These are phyloP conservation scores for Yarrowia hollandica DNA, from an alignment of 805 yeast genomes.

Conservation along the genomic window DNA sequence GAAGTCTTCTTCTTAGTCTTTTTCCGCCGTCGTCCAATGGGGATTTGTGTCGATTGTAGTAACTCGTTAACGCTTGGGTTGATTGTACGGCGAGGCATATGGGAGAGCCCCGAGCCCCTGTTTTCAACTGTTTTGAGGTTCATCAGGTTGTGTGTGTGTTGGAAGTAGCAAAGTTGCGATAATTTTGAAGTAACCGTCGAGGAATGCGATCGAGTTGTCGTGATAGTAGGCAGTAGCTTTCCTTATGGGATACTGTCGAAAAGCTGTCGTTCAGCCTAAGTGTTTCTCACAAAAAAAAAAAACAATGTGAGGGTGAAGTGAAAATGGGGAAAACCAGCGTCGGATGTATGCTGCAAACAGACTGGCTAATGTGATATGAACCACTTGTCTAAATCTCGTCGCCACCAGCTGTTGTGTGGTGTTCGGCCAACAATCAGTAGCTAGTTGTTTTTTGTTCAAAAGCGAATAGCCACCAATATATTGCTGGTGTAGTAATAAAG, in stretches of 20 bases:
- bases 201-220: too few relatives aligned
- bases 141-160: conserved; percentile 4
- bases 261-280: too few relatives aligned
- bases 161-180: not conserved
- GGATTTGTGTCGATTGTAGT: conserved; percentile 20
- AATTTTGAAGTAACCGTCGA: too few relatives aligned
- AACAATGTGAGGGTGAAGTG: not conserved
- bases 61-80: conserved; percentile 18
- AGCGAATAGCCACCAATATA: conserved; percentile 27
- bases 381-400: conserved; percentile 2
- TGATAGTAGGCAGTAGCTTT: too few relatives aligned
- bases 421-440: not conserved
- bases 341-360: not conserved
- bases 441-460: not conserved
- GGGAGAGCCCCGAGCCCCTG: conserved; percentile 1
- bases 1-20: conserved; percentile 5
- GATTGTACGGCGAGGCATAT: conserved; percentile 6
- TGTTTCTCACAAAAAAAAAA: not conserved
- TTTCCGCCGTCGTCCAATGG: conserved; percentile 10
- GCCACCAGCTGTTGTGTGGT: conserved; percentile 2
- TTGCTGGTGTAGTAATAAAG: conserved; percentile 19
- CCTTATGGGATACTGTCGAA: too few relatives aligned
- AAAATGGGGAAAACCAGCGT: not conserved
- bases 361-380: not conserved
- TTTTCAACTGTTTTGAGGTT: conserved; percentile 9